Percentiles rank a stretch among this genome's conserved stretches.
Evolutionary conservation across 2,329 filamentous ascomycete species (phyloP).

Genomic region (Blastomyces emzantsi): DNA sequence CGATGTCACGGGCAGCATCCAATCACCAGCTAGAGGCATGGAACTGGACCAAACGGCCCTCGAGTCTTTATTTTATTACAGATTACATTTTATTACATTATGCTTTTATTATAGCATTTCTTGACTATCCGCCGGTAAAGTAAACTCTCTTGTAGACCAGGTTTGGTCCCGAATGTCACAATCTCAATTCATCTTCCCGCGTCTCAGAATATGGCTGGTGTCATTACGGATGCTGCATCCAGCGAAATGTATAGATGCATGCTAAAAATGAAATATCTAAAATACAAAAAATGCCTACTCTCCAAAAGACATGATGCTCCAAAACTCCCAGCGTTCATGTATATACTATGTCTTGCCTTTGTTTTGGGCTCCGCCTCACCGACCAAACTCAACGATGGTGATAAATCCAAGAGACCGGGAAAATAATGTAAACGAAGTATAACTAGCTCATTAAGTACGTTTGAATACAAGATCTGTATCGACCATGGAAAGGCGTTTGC

Average conservation of each 20-base stretch:
- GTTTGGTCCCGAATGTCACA: not conserved
- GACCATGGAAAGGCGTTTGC: not conserved
- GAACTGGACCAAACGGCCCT: not conserved
- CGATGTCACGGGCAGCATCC: not conserved
- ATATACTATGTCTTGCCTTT: not conserved
- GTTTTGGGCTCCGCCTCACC: not conserved
- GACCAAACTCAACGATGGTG: not conserved
- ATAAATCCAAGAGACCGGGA: not conserved
- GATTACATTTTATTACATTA: not conserved
- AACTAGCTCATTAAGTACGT: not conserved
- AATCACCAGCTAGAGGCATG: not conserved
- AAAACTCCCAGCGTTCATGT: not conserved
- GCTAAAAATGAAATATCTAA: constrained; percentile 2
- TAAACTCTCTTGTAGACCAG: not conserved
- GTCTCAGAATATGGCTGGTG: too few species aligned
- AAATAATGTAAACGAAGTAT: not conserved
- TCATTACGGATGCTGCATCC: not conserved
- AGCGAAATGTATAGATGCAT: not conserved
- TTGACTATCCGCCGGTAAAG: not conserved
- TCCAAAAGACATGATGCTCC: not conserved
- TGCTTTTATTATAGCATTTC: not conserved
- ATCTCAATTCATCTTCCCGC: not conserved
- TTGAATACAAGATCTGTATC: not conserved
- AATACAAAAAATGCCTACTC: not conserved
- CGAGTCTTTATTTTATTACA: not conserved